Conservation (phyloP, 2,329 filamentous ascomycete species). For the Botrytis porri region DNA sequence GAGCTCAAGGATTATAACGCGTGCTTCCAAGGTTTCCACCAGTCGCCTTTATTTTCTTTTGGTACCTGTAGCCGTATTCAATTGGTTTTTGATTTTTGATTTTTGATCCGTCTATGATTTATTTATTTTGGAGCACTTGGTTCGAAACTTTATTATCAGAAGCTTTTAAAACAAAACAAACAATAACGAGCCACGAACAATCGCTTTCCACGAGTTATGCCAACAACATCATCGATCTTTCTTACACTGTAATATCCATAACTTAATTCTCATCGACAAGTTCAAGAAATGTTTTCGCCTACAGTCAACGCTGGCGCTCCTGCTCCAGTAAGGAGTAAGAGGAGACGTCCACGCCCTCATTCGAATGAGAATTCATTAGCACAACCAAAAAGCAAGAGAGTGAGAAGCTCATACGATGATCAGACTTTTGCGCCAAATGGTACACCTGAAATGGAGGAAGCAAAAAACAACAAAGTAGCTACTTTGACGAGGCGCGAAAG, state of each 20-base stretch:
- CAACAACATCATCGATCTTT: not conserved
- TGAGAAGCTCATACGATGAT: constrained; percentile 56
- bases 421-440: constrained; percentile 51
- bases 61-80: not conserved
- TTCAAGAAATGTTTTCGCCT: constrained; percentile 56
- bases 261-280: not conserved
- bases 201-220: constrained; percentile 7
- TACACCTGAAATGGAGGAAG: constrained; percentile 54
- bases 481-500: constrained; percentile 41
- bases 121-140: constrained; percentile 1
- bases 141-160: constrained; percentile 5
- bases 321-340: constrained; percentile 54
- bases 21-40: constrained; percentile 1
- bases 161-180: constrained; percentile 6
- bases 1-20: constrained; percentile 6
- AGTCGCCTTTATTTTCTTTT: not conserved
- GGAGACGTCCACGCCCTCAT: constrained; percentile 58
- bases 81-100: constrained; percentile 1
- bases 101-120: not conserved
- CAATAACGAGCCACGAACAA: not conserved
- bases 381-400: constrained; percentile 63
- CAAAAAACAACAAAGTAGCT: constrained; percentile 49
- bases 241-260: not conserved
- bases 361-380: constrained; percentile 52
- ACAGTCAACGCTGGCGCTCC: constrained; percentile 49